These are phyloP conservation scores for Liriodendron chinense DNA, from an alignment of 164 flowering plant species.

Conservation along the genomic window DNA sequence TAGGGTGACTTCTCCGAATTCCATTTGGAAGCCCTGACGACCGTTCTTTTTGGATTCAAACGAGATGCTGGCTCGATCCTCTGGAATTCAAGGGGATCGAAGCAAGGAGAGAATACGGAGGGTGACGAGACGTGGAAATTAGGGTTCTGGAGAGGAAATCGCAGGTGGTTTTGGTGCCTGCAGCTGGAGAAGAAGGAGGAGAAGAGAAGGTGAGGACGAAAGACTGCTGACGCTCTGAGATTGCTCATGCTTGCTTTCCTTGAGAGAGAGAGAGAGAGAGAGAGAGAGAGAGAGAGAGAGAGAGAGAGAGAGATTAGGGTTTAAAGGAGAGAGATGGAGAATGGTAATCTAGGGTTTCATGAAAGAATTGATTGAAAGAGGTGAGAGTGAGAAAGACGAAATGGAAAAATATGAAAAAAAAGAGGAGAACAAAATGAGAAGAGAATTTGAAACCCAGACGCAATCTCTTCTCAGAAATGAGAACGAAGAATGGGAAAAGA, in stretches of 20 bases:
- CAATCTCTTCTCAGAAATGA: not conserved
- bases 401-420: not conserved
- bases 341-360: not conserved
- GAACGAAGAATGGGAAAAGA: not conserved
- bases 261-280: not conserved
- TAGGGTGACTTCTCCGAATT: constrained; percentile 67
- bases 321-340: not conserved
- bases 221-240: constrained; percentile 29
- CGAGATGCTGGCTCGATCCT: constrained; percentile 33
- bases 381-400: not conserved
- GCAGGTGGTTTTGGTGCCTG: constrained; percentile 30
- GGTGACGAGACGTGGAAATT: constrained; percentile 24
- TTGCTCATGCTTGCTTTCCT: constrained; percentile 4
- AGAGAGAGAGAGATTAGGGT: not conserved
- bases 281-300: not conserved
- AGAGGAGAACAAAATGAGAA: no score
- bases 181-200: constrained; percentile 47
- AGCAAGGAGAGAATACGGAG: constrained; percentile 20
- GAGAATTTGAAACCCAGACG: not conserved
- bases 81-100: constrained; percentile 19
- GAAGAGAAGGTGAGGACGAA: constrained; percentile 60
- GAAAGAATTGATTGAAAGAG: not conserved
- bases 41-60: constrained; percentile 45
- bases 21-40: constrained; percentile 71
- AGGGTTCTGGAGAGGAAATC: constrained; percentile 35